Conservation (phyloP, 306 rosid species). For the Canavalia ensiformis region DNA sequence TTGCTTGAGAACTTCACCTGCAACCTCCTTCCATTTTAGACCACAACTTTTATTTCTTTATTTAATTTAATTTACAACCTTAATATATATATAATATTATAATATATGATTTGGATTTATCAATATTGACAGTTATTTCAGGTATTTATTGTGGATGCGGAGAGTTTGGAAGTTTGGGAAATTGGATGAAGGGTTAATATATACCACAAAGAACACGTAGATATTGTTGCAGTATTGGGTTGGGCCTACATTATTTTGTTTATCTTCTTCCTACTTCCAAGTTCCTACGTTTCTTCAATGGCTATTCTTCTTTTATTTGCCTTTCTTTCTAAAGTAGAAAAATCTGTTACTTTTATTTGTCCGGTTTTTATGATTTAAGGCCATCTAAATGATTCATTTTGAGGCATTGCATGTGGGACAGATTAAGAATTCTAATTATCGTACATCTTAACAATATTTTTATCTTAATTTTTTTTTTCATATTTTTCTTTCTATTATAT, state of each 20-base stretch:
- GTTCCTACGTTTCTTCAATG: background rate
- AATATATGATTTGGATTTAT: constrained; percentile 1
- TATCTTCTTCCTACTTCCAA: background rate
- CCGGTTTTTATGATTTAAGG: no score
- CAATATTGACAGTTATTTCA: constrained; percentile 50
- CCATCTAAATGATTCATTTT: background rate
- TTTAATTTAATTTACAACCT: background rate
- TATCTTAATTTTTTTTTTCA: no score
- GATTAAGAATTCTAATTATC: background rate
- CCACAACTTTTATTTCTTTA: constrained; percentile 48
- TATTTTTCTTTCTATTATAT: no score
- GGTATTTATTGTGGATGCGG: constrained; percentile 71
- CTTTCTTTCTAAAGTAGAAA: no score
- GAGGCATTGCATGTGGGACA: background rate
- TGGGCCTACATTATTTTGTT: background rate
- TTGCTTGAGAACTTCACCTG: constrained; percentile 12
- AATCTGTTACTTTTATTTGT: no score
- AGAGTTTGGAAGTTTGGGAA: constrained; percentile 31
- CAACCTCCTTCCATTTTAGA: constrained; percentile 50
- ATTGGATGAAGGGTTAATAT: constrained; percentile 51
- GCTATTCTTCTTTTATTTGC: no score
- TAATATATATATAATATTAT: background rate
- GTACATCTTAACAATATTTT: no score
- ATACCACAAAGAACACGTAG: constrained; percentile 59
- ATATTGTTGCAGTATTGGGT: background rate